Evolutionary conservation across 208 protist genomes (phyloP), one percentile per base, ranked within the genome.

Genomic region (Phytomonas sp.): DNA sequence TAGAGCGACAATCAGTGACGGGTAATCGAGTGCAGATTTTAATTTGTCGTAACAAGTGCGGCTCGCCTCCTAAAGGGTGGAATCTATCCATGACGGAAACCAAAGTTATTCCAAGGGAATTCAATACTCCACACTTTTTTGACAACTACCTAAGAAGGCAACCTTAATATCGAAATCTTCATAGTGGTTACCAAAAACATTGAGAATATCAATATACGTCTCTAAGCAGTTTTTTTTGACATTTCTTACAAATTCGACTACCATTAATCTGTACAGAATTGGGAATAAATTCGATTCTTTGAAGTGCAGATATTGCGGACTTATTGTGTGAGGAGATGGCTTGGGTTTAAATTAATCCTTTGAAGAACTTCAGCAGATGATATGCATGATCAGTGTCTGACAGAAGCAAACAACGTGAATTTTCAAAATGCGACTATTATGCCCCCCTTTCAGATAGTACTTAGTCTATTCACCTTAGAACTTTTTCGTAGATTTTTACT

Each of bases 21-120:
- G 97, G 96, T 5, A 85, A 91, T 60, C 84, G 89, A 45, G 97
- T 98, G 52, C 70, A 77, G 26, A 80, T 99, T 10, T 87, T 90
- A 29, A 89, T 99, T 60, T 91, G 88, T 49, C 96, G 96, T 45
- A 99, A 99, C 83, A 98, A 99, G 74, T 70, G 72, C 37, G 97
- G 98, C 81, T 70, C 90, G 0, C 73, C 4, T 81, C 83, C n/a
- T 77, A 80, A 70, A 37, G 74, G 88, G 36, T 75, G 86, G 64
- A 83, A 92, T 61, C 89, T 98, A 31, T 75, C 67, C 42, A 69
- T 84, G 67, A 80, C 80, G 29, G 81, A 88, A 45, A 94, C 84
- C 16, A 60, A 82, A 6, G 77, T 75, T 52, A 87, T 91, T 63
- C 88, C 88, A n/a, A 75, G 70, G 12, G 68, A 82, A 61, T 70